Conservation (phyloP, 2,329 filamentous ascomycete species). For the Elsinoe perseae region DNA sequence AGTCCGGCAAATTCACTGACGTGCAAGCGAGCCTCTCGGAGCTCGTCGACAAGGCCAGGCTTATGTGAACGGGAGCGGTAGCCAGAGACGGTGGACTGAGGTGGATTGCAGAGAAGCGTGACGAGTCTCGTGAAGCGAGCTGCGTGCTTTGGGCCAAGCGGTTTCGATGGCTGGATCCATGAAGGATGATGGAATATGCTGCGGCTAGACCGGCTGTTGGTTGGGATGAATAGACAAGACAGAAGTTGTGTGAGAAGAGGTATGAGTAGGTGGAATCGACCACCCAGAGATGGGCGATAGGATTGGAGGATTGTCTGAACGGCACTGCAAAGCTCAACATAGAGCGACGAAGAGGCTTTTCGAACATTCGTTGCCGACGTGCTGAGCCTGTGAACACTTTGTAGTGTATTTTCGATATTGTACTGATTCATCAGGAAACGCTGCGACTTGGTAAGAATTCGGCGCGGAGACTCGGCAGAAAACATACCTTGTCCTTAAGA, state of each 20-base stretch:
- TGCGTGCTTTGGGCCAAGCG: slow-evolving; percentile 38
- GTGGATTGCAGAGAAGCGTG: slow-evolving; percentile 54
- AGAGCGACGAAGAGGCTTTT: slow-evolving; percentile 36
- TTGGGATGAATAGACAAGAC: slow-evolving; percentile 47
- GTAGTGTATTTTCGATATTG: slow-evolving; percentile 36
- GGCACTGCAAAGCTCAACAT: slow-evolving; percentile 47
- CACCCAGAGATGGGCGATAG: slow-evolving; percentile 51
- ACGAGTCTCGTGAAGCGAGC: slow-evolving; percentile 48
- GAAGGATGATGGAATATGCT: slow-evolving; percentile 23
- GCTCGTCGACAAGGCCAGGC: slow-evolving; percentile 48
- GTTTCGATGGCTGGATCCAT: slow-evolving; percentile 26
- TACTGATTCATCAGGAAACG: slow-evolving; percentile 38
- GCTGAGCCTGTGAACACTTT: slow-evolving; percentile 29
- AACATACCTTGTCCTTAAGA: slow-evolving; percentile 6
- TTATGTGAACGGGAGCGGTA: slow-evolving; percentile 25
- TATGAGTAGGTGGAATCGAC: slow-evolving; percentile 53
- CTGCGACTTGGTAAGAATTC: slow-evolving; percentile 18
- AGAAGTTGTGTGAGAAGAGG: slow-evolving; percentile 49
- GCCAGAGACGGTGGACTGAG: slow-evolving; percentile 47
- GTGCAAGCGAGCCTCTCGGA: slow-evolving; percentile 51
- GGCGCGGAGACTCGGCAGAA: background rate
- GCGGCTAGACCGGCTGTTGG: slow-evolving; percentile 21
- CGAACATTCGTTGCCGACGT: slow-evolving; percentile 28
- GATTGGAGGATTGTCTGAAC: slow-evolving; percentile 48
- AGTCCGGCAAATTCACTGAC: slow-evolving; percentile 52